A percentile compares a stretch with the other conserved stretches of the same genome.
Evolutionary conservation across 2,329 filamentous ascomycete genomes (phyloP).

Genomic region (Mycocentrospora acerina): DNA sequence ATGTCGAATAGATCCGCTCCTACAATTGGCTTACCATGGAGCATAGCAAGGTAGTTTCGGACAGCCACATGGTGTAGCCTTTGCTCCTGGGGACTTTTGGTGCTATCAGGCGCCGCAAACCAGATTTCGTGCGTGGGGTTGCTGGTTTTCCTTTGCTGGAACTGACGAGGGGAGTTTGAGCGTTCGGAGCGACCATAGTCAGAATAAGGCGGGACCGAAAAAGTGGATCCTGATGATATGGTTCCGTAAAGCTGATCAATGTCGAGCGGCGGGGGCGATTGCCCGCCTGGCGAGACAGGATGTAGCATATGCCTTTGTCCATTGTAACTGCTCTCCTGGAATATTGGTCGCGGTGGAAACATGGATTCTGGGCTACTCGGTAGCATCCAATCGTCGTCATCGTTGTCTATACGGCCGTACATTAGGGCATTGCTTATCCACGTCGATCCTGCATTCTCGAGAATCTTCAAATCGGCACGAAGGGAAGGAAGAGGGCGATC

Average conservation of each 20-base stretch:
- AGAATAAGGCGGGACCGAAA: conserved; percentile 17
- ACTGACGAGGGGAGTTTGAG: conserved; percentile 16
- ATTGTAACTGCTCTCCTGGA: conserved; percentile 16
- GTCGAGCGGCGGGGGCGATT: conserved; percentile 31
- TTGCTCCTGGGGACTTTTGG: conserved; percentile 50
- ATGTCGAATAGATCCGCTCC: conserved; percentile 65
- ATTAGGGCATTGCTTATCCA: conserved; percentile 40
- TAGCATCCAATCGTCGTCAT: conserved; percentile 34
- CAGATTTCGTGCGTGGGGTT: conserved; percentile 55
- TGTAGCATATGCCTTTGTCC: conserved; percentile 26
- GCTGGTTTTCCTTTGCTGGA: conserved; percentile 7
- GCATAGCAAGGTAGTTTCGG: conserved; percentile 67
- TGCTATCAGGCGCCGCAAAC: conserved; percentile 59
- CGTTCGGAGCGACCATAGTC: conserved; percentile 8
- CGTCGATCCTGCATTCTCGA: conserved; percentile 40
- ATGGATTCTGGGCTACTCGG: conserved; percentile 26
- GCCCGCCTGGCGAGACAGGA: conserved; percentile 26
- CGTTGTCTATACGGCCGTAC: conserved; percentile 39
- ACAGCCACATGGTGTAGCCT: conserved; percentile 65
- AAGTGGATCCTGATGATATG: conserved; percentile 13
- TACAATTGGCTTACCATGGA: conserved; percentile 66
- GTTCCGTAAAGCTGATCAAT: conserved; percentile 27
- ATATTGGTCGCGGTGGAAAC: conserved; percentile 11
- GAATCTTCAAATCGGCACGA: conserved; percentile 35
- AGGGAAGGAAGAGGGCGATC: conserved; percentile 40